Evolutionary conservation across 805 yeast species (phyloP).

Genomic region (Wickerhamomyces queroliae): DNA sequence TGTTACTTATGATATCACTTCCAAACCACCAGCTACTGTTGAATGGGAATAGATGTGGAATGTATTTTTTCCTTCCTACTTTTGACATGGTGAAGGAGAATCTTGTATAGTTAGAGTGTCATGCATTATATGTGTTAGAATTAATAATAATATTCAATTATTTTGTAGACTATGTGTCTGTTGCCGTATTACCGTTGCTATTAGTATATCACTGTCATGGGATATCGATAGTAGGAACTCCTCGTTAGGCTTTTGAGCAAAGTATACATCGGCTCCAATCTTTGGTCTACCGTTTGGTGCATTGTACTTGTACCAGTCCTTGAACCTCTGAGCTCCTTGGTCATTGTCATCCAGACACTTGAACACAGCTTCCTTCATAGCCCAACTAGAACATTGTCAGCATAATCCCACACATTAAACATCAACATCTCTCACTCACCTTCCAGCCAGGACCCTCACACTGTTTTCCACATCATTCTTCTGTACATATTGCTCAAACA

Average conservation of each 20-base stretch:
- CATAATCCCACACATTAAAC: no score
- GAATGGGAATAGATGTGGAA: constrained; percentile 88
- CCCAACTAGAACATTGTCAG: constrained; percentile 43
- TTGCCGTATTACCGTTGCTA: constrained; percentile 49
- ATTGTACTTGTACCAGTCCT: constrained; percentile 49
- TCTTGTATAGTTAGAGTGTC: constrained; percentile 3
- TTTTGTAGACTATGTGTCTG: not conserved
- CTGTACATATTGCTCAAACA: constrained; percentile 19
- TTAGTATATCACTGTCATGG: constrained; percentile 59
- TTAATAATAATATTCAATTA: not conserved
- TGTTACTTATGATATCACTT: constrained; percentile 97
- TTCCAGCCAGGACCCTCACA: constrained; percentile 39
- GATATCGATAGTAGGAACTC: constrained; percentile 49
- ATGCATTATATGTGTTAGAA: constrained; percentile 1
- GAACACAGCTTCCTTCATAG: constrained; percentile 68
- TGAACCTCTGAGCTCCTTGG: constrained; percentile 51
- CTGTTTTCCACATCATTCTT: constrained; percentile 20
- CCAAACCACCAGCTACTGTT: constrained; percentile 99
- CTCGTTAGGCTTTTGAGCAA: constrained; percentile 27
- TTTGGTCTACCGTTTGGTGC: constrained; percentile 38
- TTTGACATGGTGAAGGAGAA: not conserved
- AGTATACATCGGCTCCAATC: constrained; percentile 30
- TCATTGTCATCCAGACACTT: constrained; percentile 46
- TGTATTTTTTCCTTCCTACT: not conserved
- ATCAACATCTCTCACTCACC: constrained; percentile 5